Evolutionary conservation across 768 basidiomycete species (phyloP), one percentile per base, ranked within the genome.

Genomic region (Stropharia rugosoannulata): DNA sequence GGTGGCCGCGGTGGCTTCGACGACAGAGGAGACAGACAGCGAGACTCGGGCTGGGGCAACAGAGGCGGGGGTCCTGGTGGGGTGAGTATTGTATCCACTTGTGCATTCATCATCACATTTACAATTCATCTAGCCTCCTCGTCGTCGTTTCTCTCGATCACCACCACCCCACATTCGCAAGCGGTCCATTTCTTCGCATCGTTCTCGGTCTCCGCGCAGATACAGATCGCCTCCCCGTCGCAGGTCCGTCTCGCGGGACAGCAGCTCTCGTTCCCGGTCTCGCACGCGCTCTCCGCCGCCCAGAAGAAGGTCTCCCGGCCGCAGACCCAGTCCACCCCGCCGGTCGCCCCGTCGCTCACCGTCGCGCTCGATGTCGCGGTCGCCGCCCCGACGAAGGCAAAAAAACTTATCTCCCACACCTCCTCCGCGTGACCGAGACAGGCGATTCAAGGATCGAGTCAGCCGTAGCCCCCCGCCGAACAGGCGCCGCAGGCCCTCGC

Each of bases 31-130:
- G 74, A 75, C 16, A 70, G 80, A 56, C 60, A 63, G 3, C 74
- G 81, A 9, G 89, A 87, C 67, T 69, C 70, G n/a, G 88, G 88
- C 1, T 89, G 89, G 87, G 85, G 89, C 51, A 73, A 68, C 9
- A 75, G 89, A 62, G 86, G 86, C 19, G 82, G 87, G 49, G 85
- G 81, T 32, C 66, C 65, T 39, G 67, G 71, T 41, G 68, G 73
- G 8, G 68, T 38, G 16, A 59, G 67, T 58, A 39, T 49, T 55
- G 45, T 18, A 39, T 48, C 41, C 11, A 44, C 47, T 48, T 37
- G 51, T 16, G 15, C 25, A 27, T 15, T 12, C 16, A 12, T 18
- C 12, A 11, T 37, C 12, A 10, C 13, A 42, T 13, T 32, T 35
- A 22, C 19, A 39, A 13, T 44, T 7, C 8, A 7, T 9, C 15